phyloP scores from a whole-genome alignment of 768 basidiomycete species.

The Lactarius vividus region DNA sequence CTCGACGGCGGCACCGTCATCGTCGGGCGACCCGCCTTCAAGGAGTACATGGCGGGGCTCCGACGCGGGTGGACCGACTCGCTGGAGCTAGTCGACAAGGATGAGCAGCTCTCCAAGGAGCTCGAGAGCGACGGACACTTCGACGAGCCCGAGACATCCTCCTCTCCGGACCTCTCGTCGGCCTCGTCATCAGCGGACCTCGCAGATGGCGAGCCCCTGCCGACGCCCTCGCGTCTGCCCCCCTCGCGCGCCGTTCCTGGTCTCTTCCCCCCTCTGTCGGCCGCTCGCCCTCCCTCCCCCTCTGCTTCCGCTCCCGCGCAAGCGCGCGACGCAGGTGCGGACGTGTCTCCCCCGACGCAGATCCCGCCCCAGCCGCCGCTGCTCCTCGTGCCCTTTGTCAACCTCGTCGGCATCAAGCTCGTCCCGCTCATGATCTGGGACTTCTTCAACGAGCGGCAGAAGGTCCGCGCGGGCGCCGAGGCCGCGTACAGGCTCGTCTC shows the following conservation, averaged over 20 bases:
- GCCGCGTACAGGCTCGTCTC: slow-evolving; percentile 74
- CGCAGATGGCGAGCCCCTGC: slow-evolving; percentile 40
- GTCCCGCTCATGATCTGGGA: slow-evolving; percentile 89
- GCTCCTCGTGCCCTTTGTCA: slow-evolving; percentile 68
- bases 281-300: slow-evolving; percentile 31
- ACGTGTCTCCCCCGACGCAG: slow-evolving; percentile 48
- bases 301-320: slow-evolving; percentile 27
- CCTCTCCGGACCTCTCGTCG: slow-evolving; percentile 28
- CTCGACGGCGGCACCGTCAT: slow-evolving; percentile 83
- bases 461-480: slow-evolving; percentile 78
- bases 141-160: slow-evolving; percentile 53
- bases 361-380: slow-evolving; percentile 80
- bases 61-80: slow-evolving; percentile 80
- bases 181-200: slow-evolving; percentile 25
- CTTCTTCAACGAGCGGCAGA: slow-evolving; percentile 85
- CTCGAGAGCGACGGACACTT: slow-evolving; percentile 75
- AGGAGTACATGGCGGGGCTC: slow-evolving; percentile 91
- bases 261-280: slow-evolving; percentile 30
- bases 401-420: slow-evolving; percentile 77
- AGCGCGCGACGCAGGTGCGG: slow-evolving; percentile 31
- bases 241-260: slow-evolving; percentile 35
- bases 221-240: slow-evolving; percentile 40
- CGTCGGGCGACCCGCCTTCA: slow-evolving; percentile 85
- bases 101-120: slow-evolving; percentile 64
- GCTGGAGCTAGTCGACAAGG: slow-evolving; percentile 63